Percentiles rank a stretch among this genome's conserved stretches.
These are phyloP conservation scores for Ampelocalamus luodianensis DNA, from an alignment of 176 grass and related monocot species.

Conservation along the genomic window DNA sequence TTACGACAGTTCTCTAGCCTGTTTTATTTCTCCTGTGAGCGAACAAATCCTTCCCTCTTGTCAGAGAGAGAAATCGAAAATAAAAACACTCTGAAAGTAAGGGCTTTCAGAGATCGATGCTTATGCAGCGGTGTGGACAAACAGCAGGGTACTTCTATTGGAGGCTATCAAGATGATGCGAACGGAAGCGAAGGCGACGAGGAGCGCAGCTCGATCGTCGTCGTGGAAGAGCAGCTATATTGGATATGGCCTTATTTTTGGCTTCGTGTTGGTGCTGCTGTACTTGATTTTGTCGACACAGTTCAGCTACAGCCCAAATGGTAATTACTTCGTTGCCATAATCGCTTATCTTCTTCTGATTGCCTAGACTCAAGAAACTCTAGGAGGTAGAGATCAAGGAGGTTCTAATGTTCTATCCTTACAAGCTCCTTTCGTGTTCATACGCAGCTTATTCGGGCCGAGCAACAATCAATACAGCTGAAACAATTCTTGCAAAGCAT, in stretches of 20 bases:
- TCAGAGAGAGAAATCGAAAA: neutral
- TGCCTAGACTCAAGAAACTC: neutral
- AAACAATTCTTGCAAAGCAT: neutral
- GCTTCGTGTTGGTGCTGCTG: constrained; percentile 45
- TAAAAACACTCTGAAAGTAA: constrained; percentile 1
- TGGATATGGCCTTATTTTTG: constrained; percentile 45
- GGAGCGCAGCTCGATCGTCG: constrained; percentile 21
- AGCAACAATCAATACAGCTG: neutral
- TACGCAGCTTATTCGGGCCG: constrained; percentile 14
- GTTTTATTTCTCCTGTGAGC: neutral
- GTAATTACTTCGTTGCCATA: constrained; percentile 26
- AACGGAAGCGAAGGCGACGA: constrained; percentile 35
- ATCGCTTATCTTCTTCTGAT: neutral
- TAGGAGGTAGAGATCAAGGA: neutral
- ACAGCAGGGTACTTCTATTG: neutral
- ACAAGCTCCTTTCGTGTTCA: neutral
- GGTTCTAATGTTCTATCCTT: neutral
- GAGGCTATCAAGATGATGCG: constrained; percentile 41
- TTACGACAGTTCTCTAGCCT: neutral
- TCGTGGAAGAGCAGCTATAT: constrained; percentile 46
- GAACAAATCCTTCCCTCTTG: neutral
- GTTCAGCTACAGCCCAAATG: constrained; percentile 44
- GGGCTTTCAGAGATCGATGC: constrained; percentile 20
- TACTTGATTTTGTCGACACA: constrained; percentile 46
- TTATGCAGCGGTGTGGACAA: constrained; percentile 13